Conservation (phyloP, 371 early-diverging fungal species). For the Mucor mucedo region DNA sequence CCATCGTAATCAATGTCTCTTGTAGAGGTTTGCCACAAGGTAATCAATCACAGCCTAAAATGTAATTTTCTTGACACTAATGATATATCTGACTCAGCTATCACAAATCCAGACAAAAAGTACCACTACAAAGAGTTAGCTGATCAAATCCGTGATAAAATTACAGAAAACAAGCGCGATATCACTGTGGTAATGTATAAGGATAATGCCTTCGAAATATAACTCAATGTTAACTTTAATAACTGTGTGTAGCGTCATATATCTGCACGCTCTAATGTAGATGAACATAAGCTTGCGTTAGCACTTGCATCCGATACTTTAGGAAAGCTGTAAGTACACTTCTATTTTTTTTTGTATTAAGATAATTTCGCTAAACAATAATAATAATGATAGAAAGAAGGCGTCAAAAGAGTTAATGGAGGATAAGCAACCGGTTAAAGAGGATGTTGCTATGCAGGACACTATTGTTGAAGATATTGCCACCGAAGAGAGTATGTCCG, state of each 20-base stretch:
- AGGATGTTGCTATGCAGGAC: too few species aligned
- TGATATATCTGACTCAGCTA: slow-evolving; percentile 7
- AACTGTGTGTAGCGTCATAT: slow-evolving; percentile 14
- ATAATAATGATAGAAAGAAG: not conserved
- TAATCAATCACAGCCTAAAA: not conserved
- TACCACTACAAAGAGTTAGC: not conserved
- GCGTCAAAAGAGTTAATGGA: not conserved
- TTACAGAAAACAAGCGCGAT: slow-evolving; percentile 1
- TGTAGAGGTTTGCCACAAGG: slow-evolving; percentile 26
- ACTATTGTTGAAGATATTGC: not conserved
- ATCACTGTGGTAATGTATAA: slow-evolving; percentile 21
- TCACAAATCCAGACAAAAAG: slow-evolving; percentile 3
- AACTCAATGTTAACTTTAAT: too few species aligned
- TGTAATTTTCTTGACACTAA: not conserved
- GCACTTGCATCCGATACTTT: slow-evolving; percentile 10
- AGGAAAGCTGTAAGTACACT: not conserved
- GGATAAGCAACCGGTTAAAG: not conserved
- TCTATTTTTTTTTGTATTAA: too few species aligned
- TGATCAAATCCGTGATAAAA: slow-evolving; percentile 7
- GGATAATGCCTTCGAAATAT: too few species aligned
- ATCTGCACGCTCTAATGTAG: slow-evolving; percentile 12
- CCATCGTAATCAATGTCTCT: slow-evolving; percentile 16
- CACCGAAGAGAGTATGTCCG: too few species aligned
- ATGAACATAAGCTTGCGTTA: slow-evolving; percentile 21
- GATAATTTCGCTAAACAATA: too few species aligned